Base-by-base conservation (phyloP, 2,329 filamentous ascomycete species). In the Fusarium sp. region DNA sequence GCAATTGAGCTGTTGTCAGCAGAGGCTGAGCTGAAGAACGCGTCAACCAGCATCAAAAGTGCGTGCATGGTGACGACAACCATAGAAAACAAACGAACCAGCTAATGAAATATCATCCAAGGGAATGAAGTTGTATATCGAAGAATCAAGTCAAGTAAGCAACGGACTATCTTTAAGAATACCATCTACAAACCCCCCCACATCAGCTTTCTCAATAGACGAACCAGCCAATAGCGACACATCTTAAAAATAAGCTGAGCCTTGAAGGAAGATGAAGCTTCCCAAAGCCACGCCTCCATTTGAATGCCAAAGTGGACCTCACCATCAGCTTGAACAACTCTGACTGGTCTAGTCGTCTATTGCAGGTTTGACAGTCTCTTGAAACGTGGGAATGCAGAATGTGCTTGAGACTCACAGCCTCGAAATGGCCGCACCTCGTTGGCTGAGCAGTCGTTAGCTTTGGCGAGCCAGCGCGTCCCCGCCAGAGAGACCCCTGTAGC, bases 401-500 rank as follows among this genome's bases (percentile, higher is more conserved):
- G 15, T 39, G 44, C 44, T 41, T 51, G 39, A 45, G n/a, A 9
- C 41, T 57, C 39, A 57, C 65, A 53, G 66, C 65, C 65, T 51
- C 66, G 26, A 58, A 44, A 61, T 30, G 67, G 63, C 28, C n/a
- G 20, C 28, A 38, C 14, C 32, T 56, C 54, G 53, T 72, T 63
- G 70, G 68, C 58, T 70, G 60, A 70, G 38, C 39, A 36, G 56
- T 32, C 36, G 24, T 72, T 75, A 74, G 64, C 72, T 60, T 74
- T 74, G 71, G 72, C 72, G 71, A 74, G 72, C 72, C 44, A 56
- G 60, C 63, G 35, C 26, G 55, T 74, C 60, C 26, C 44, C 36
- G 24, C 50, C 59, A 36, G 47, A 50, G 24, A 51, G 30, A 41
- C 36, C 72, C 68, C 39, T 41, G 58, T 44, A 38, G 26, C 53